Base-by-base conservation (phyloP, 306 rosid species). In the Cucumis melo region DNA sequence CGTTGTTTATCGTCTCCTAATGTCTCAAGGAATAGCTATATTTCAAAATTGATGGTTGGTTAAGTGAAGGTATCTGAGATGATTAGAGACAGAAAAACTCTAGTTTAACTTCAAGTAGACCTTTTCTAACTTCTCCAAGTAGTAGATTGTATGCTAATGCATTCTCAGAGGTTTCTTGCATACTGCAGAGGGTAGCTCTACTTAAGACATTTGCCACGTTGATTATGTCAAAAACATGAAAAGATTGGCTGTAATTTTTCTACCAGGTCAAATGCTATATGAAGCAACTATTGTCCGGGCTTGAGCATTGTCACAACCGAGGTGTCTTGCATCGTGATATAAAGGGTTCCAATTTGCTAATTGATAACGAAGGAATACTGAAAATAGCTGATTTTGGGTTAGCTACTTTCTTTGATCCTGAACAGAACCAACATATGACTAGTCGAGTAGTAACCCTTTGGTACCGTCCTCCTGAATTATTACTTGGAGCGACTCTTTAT, bases 301-400 rank as follows among this genome's bases (percentile, higher is more conserved):
- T 93, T 76, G 98, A 93, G 86, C 98, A 93, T 80, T 93, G 98
- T 83, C 98, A 93, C 87, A 88, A 79, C 82, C 80, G 82, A 82
- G 97, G 97, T 29, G 91, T 93, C 76, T 79, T 93, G 86, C 98
- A 93, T 83, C 97, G 98, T 39, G 98, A 93, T 84, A 88, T 93
- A 77, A 93, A 93, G 84, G 96, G 99, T 74, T 94, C 99, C 78
- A 94, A 94, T 90, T 87, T 94, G 81, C 95, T 94, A 36, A 86
- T 94, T 82, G 86, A 92, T 84, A 85, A 88, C 20, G 95, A 94
- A 79, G 99, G 99, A 84, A 66, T 88, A 83, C 82, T 94, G 42
- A 94, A 92, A 87, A 94, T 94, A 81, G 99, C 99, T 61, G 99
- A 94, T 89, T 94, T 93, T 81, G 98, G 98, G 73, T 79, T 93